Base-by-base conservation (phyloP, 768 basidiomycete genomes). In the Ephemerocybe angulata region DNA sequence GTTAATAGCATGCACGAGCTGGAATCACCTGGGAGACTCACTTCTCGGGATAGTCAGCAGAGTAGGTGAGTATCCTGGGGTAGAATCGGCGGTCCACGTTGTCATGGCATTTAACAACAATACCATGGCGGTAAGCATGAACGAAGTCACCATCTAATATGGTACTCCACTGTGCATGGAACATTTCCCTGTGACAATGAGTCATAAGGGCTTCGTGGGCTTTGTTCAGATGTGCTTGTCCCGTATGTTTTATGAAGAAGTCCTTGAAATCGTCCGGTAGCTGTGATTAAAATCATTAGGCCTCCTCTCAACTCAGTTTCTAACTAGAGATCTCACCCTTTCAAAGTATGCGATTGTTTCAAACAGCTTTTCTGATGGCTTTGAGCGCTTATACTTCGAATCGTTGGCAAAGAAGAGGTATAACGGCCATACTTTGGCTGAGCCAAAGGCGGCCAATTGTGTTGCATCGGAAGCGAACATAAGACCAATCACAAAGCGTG, bases 271-370 rank as follows among this genome's bases (percentile, higher is more conserved):
- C n/a, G 37, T 54, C 53, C 2, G 53, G 53, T 10, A 54, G 42
- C 53, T 54, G 24, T 13, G 15, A 28, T 48, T 28, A 27, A 15
- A 27, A 15, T 25, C n/a, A 48, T 27, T 11, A 30, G 27, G 17
- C 15, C 3, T 19, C 8, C 10, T 8, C 5, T 11, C 22, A 46
- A 11, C 22, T 11, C 12, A 24, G 25, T 19, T 4, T 46, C n/a
- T 4, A 27, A 24, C 22, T 10, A 12, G 22, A 35, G 0, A 29
- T 27, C 43, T 67, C 65, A 1, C 67, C 63, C 10, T 71, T 57
- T 72, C 73, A 27, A 79, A 67, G 56, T 76, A 77, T 6, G 70
- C 74, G 13, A 76, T 10, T 44, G 74, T 72, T 49, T 77, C 71
- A 19, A 63, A 65, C 1, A 72, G 62, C n/a, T 58, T 53, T 1